Base-by-base conservation (phyloP, 441 rosid species). In the Gossypium schwendimanii region DNA sequence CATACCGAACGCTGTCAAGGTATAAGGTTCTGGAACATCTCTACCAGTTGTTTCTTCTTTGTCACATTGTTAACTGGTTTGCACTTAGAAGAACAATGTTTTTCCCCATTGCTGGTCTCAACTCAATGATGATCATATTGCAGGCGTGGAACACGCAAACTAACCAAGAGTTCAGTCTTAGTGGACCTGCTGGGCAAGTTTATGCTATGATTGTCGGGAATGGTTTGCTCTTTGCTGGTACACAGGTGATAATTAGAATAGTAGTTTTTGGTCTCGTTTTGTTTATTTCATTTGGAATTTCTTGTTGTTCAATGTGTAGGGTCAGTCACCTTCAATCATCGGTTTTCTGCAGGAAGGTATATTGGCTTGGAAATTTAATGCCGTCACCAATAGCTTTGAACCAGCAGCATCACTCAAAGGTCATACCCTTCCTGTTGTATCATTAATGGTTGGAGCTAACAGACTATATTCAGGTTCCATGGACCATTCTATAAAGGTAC, bases 171-270 rank as follows among this genome's bases (percentile, higher is more conserved):
- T 83, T 84, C 44, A 91, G 84, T 82, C 99, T 93, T n/a, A 87
- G n/a, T 78, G 98, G 99, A 75, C 99, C 98, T 79, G 94, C 84
- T 53, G 99, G 99, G 70, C 97, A 89, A 87, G 99, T 96, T 41
- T 91, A 91, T 82, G 80, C 97, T 44, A 65, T 93, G 78, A 97
- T 87, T 71, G 97, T 88, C 78, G 97, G 94, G 17, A 80, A 88
- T 74, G 97, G 85, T 55, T 55, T 55, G 64, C 96, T 96, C 65
- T 87, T 96, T 8, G 94, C 98, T 74, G 98, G 98, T 45, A 84
- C 89, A 17, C 97, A 93, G 92, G 99, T 93, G 77, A 81, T 67
- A n/a, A 2, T 31, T 64, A 47, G 18, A 54, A 14, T 60, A 17
- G 24, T 50, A 18, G 28, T 57, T 12, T 9, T 39, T 64, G 21